Base-by-base conservation (phyloP, 2,329 filamentous ascomycete species). In the Aspergillus nomiae region DNA sequence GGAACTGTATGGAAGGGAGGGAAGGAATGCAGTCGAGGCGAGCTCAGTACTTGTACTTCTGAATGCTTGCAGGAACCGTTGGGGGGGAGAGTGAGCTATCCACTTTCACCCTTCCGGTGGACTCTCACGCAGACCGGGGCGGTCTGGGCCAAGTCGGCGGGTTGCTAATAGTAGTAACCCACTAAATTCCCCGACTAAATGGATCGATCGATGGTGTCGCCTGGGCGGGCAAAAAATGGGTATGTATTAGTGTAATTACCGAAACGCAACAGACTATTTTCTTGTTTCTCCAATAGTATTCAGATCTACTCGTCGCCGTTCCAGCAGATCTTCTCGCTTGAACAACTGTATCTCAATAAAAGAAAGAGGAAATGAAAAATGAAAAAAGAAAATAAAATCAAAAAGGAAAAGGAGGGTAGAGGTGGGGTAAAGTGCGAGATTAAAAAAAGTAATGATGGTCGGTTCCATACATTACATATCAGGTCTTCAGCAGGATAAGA, bases 51-150 rank as follows among this genome's bases (percentile, higher is more conserved):
- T 65, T 64, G 59, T 38, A 48, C 36, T 21, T 45, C 53, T 66
- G 60, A 56, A 64, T 60, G 62, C 53, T 59, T 50, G 54, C 50
- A 46, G 43, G 59, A 72, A 69, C 65, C 58, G 71, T 73, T 73
- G 71, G 70, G 70, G 70, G 67, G 61, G 67, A 63, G 67, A 68
- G 67, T 67, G 60, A 58, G 41, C 56, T 48, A 61, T 54, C 59
- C 46, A 48, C 46, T 38, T 30, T 46, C 41, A 56, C 36, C 58
- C 53, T 56, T 57, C 41, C 38, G 19, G 56, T 32, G 56, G 56
- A 48, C 55, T 57, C 32, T 38, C 6, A 38, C 51, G 32, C 19
- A 30, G 30, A 38, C 51, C 36, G 58, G 58, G 56, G 46, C 34
- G 28, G 46, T 59, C 58, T 59, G 48, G 48, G 58, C 58, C 58